Percentiles rank a stretch among this genome's conserved stretches.
phyloP scores from a whole-genome alignment of 805 yeast species.

The Zygoascus tannicola region DNA sequence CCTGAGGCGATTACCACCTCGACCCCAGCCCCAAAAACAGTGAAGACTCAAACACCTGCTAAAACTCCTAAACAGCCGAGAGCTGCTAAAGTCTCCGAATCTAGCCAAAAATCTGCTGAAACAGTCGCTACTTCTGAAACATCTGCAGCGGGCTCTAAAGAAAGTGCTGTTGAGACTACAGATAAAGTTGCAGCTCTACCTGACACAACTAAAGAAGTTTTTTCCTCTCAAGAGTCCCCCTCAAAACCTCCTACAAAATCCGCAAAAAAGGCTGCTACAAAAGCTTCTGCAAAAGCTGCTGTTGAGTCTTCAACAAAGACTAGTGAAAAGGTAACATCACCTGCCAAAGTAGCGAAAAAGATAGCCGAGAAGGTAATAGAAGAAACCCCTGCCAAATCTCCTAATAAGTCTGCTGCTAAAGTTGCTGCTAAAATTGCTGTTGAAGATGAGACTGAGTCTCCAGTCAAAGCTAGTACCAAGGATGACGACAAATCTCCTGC shows the following conservation, averaged over 20 bases:
- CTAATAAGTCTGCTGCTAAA: conserved; percentile 2
- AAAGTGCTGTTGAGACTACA: neutral
- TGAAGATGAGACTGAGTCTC: neutral
- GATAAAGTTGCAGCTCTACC: neutral
- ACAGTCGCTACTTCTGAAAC: too few relatives aligned
- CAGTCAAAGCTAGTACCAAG: neutral
- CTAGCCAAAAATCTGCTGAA: too few relatives aligned
- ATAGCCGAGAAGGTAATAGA: too few relatives aligned
- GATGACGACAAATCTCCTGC: neutral
- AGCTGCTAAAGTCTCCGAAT: neutral
- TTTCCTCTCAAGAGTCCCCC: neutral
- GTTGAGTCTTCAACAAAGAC: neutral
- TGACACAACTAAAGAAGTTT: too few relatives aligned
- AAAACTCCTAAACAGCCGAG: neutral
- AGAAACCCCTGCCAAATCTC: conserved; percentile 1
- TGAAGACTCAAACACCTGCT: neutral
- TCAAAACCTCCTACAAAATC: neutral
- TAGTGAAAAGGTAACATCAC: too few relatives aligned
- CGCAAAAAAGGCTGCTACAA: neutral
- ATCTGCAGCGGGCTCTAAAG: neutral
- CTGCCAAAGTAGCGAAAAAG: too few relatives aligned
- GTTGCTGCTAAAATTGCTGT: conserved; percentile 4
- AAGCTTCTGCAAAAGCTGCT: neutral
- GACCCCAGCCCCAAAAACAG: neutral
- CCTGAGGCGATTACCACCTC: neutral